Base-by-base conservation (phyloP, 2,329 filamentous ascomycete species). In the Sclerotinia nivalis region DNA sequence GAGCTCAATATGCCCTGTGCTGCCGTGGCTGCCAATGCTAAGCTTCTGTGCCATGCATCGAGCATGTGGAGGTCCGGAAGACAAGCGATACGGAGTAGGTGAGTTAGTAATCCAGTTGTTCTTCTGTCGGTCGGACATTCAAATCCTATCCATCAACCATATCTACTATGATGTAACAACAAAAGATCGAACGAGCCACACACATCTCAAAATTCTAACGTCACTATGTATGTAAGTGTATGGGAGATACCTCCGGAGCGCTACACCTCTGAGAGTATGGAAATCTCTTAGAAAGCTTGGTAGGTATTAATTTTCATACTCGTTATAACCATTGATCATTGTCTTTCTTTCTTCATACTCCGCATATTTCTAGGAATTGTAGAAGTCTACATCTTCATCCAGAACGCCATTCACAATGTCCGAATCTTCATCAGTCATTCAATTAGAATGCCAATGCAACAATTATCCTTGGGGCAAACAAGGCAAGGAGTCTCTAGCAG, bases 401-500 rank as follows among this genome's bases (percentile, higher is more conserved):
- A 37, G 25, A 25, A n/a, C 40, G 20, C 43, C 31, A 45, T 54
- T 28, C n/a, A 68, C 34, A 20, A 69, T 72, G 69, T 70, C 68
- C 52, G 55, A 22, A 37, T 58, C 54, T 56, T 73, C 71, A 54
- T 82, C 83, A 69, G 81, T 87, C 15, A 81, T 87, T 70, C 84
- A 86, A 74, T 76, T 88, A 34, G 83, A 83, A 74, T 87, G 85
- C 74, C 79, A 81, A 56, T 85, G 84, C 77, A 88, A 87, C 77
- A 81, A 79, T 66, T 69, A 75, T 71, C 70, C 72, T 15, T 93
- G 91, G 90, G 91, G 91, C 2, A 91, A 88, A 77, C 84, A 86
- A 74, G 91, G 91, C 40, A 84, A 83, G 20, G 78, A 89, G 2
- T 93, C 90, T 0, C 79, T 92, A 18, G 88, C 89, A 18, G 91